Evolutionary conservation across 345 rosid species (phyloP).

Genomic region (Arabidopsis suecica): DNA sequence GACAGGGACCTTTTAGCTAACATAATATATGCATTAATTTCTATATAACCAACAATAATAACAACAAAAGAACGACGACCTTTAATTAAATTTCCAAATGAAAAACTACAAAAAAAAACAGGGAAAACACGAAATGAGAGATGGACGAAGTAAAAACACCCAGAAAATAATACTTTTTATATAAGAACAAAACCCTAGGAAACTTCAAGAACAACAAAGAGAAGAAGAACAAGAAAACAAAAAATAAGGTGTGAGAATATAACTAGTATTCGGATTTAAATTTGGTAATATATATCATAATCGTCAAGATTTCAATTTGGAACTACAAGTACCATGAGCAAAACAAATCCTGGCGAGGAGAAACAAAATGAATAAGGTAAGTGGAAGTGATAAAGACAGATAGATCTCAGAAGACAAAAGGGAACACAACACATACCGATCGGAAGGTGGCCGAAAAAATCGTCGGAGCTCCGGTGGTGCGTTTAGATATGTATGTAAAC

Average conservation of each 20-base stretch:
- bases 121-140: neutral
- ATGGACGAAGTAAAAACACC: neutral
- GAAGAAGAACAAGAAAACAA: neutral
- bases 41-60: neutral
- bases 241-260: neutral
- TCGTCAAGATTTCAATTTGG: neutral
- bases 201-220: conserved; percentile 2
- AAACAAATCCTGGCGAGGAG: neutral
- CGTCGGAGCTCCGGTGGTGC: conserved; percentile 6
- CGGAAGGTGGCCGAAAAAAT: neutral
- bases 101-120: neutral
- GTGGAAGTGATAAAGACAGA: neutral
- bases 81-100: neutral
- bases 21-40: neutral
- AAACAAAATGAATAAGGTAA: neutral
- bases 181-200: neutral
- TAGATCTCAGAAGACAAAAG: neutral
- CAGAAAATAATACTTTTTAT: neutral
- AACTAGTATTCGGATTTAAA: neutral
- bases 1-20: neutral
- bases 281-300: neutral
- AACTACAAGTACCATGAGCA: neutral
- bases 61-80: neutral
- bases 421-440: neutral
- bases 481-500: neutral